Conservation (phyloP, 768 basidiomycete species). For the Trametes cubensis region DNA sequence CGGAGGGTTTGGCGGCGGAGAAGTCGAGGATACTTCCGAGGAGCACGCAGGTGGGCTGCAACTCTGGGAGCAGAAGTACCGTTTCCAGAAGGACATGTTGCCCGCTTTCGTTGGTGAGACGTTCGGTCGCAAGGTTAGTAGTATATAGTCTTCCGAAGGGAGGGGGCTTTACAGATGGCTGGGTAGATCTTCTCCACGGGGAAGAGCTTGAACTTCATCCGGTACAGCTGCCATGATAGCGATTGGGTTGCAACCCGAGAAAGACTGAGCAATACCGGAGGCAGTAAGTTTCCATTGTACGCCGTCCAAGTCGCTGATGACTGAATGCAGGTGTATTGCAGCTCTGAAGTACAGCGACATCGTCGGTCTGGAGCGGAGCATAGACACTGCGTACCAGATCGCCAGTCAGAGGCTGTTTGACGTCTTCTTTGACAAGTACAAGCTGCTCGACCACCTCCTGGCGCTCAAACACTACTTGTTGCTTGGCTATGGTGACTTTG, state of each 20-base stretch:
- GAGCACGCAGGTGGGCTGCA: conserved; percentile 70
- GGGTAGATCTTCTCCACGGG: conserved; percentile 97
- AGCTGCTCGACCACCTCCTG: conserved; percentile 82
- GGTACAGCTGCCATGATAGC: conserved; percentile 94
- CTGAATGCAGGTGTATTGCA: conserved; percentile 37
- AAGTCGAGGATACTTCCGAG: conserved; percentile 58
- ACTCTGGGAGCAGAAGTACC: conserved; percentile 93
- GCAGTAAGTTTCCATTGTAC: conserved; percentile 56
- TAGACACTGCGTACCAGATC: conserved; percentile 90
- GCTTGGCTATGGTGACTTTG: conserved; percentile 93
- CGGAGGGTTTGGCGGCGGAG: conserved; percentile 63
- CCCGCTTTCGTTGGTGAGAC: conserved; percentile 93
- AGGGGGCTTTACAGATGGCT: background rate
- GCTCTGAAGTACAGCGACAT: conserved; percentile 95
- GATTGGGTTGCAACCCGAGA: conserved; percentile 97
- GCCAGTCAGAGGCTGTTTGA: conserved; percentile 94
- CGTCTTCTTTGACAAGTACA: conserved; percentile 96
- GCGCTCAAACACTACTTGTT: conserved; percentile 93
- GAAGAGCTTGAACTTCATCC: conserved; percentile 96
- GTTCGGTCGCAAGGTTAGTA: conserved; percentile 90
- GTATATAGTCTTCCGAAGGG: background rate
- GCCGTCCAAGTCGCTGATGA: background rate
- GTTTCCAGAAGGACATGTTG: conserved; percentile 89
- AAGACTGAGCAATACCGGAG: conserved; percentile 86
- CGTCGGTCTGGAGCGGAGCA: conserved; percentile 87